Evolutionary conservation across 2,329 filamentous ascomycete genomes (phyloP), one percentile per base, ranked within the genome.

Genomic region (Phoma herbarum): DNA sequence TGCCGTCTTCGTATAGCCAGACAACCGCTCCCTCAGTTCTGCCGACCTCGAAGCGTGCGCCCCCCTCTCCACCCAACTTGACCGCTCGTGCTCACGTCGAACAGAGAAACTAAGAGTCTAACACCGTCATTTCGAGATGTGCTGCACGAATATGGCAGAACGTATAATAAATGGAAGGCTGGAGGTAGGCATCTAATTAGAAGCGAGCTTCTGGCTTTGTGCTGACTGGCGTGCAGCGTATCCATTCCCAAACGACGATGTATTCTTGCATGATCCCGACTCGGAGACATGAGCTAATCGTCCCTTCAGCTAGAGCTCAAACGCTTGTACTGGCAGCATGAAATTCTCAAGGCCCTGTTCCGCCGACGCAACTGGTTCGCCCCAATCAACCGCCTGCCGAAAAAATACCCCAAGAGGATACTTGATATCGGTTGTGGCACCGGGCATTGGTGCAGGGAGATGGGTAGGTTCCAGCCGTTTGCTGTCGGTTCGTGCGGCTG

Each of bases 361-460:
- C 66, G 66, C 29, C 65, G 70, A 9, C 67, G 67, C 18, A 74
- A 75, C 35, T 75, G 69, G 60, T 78, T 74, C 52, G 78, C 78
- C 9, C 78, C 78, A 10, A 54, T 78, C 53, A 65, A 67, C 22
- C 55, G 58, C 29, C 45, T 59, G 31, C 78, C 78, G 10, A 56
- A 77, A 41, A 69, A 64, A 49, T 59, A 61, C 20, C 77, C 78
- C 4, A 68, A 67, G 35, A 73, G 67, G 44, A 74, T 80, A 47
- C 61, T 80, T 22, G 78, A 80, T 61, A 77, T 80, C 57, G 78
- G 78, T 35, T 79, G 77, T 9, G 78, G 78, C 25, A 79, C 77
- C 4, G 78, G 78, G 5, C 74, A 70, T 56, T 80, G 78, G 78
- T 77, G 76, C 16, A 71, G 76, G 42, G 75, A 79, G 48, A 78